phyloP scores from a whole-genome alignment of 2,329 filamentous ascomycete species.

The Sarocladiaceae sp. region DNA sequence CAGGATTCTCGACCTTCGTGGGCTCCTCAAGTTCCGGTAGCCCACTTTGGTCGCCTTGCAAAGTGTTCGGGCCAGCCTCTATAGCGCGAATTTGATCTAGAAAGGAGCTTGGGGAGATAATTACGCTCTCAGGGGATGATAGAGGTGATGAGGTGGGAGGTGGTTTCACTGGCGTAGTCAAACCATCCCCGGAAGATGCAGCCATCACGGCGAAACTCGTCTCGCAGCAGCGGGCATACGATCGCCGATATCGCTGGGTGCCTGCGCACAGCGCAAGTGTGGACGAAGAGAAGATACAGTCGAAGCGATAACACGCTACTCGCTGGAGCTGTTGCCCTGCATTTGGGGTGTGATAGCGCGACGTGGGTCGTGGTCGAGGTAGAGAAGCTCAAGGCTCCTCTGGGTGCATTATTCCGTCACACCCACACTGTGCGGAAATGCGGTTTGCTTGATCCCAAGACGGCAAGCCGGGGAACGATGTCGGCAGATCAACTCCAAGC shows the following conservation, averaged over 20 bases:
- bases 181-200: not conserved
- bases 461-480: not conserved
- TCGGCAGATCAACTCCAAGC: conserved; percentile 1
- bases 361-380: not conserved
- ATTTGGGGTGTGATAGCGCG: not conserved
- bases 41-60: too few species aligned
- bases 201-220: not conserved
- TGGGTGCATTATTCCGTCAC: not conserved
- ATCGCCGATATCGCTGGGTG: not conserved
- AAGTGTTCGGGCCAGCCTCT: too few species aligned
- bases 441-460: not conserved
- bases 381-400: not conserved
- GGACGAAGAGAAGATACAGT: not conserved
- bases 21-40: not conserved
- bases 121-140: not conserved
- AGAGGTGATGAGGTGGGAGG: not conserved
- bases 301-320: not conserved
- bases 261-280: not conserved
- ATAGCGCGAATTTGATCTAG: not conserved
- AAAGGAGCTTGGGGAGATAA: not conserved
- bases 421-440: not conserved
- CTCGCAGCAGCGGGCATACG: not conserved
- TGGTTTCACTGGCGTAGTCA: not conserved
- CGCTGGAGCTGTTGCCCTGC: not conserved
- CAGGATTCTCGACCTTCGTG: not conserved